phyloP scores from a whole-genome alignment of 2,329 filamentous ascomycete species.

The Trichoderma koningiopsis region DNA sequence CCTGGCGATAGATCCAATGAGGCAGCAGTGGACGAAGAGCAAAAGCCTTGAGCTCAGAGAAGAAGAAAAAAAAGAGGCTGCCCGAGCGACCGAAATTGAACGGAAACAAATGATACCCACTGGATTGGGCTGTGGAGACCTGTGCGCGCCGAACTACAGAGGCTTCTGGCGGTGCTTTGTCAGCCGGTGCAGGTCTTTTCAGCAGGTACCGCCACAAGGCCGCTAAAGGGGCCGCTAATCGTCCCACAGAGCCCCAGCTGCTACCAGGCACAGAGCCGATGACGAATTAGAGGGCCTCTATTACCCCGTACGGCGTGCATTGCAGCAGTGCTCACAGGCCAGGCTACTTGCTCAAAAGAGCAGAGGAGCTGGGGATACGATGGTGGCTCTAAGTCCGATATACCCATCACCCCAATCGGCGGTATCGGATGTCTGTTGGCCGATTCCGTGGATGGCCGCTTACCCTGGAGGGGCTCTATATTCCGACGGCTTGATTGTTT shows the following conservation, averaged over 20 bases:
- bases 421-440: slow-evolving; percentile 18
- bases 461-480: neutral
- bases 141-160: slow-evolving; percentile 7
- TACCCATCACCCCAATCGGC: slow-evolving; percentile 3
- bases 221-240: neutral
- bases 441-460: neutral
- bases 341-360: neutral
- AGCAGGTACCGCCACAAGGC: slow-evolving; percentile 16
- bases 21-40: neutral
- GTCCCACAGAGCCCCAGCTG: neutral
- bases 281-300: slow-evolving; percentile 15
- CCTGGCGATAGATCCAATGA: slow-evolving; percentile 2
- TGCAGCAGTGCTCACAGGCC: neutral
- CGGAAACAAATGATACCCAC: slow-evolving; percentile 18
- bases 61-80: slow-evolving; percentile 14
- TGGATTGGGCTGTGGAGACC: slow-evolving; percentile 9
- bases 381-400: neutral
- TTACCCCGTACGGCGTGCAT: neutral
- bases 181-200: neutral
- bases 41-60: neutral
- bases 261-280: neutral
- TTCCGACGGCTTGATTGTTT: neutral
- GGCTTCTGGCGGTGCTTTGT: slow-evolving; percentile 12
- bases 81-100: slow-evolving; percentile 23
- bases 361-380: neutral